phyloP scores from a whole-genome alignment of 441 rosid species.

The Geranium incanum region DNA sequence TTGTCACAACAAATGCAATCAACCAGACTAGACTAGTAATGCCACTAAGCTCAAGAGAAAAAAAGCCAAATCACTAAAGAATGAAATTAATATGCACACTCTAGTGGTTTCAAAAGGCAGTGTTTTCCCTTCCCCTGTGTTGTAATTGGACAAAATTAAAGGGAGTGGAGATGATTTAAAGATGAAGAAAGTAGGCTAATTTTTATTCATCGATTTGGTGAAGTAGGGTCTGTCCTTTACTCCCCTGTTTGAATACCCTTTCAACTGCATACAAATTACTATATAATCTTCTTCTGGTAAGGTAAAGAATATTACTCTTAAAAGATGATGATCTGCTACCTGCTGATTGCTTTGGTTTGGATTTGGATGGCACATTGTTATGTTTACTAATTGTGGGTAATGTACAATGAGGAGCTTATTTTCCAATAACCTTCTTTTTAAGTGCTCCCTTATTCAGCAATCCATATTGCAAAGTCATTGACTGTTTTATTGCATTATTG shows the following conservation, averaged over 20 bases:
- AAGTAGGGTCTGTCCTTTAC: not conserved
- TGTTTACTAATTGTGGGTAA: not conserved
- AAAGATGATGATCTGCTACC: not conserved
- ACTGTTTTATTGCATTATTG: slow-evolving; percentile 2
- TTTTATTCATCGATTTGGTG: not conserved
- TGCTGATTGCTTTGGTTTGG: not conserved
- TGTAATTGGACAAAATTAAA: not conserved
- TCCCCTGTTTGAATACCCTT: not conserved
- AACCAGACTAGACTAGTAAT: not conserved
- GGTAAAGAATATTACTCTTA: not conserved
- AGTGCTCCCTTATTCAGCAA: slow-evolving; percentile 10
- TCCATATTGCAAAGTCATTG: slow-evolving; percentile 4
- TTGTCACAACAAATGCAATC: slow-evolving; percentile 7
- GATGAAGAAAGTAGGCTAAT: not conserved
- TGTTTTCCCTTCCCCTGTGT: not conserved
- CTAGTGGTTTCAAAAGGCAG: not conserved
- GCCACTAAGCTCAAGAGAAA: not conserved
- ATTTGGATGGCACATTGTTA: not conserved
- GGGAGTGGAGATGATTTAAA: not conserved
- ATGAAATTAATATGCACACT: not conserved
- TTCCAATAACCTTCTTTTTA: slow-evolving; percentile 8
- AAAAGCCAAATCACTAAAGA: not conserved
- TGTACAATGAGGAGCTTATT: not conserved
- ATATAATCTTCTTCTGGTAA: not conserved
- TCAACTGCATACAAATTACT: not conserved